Evolutionary conservation across 345 rosid genomes (phyloP), one percentile per base, ranked within the genome.

Genomic region (Pistacia integerrima): DNA sequence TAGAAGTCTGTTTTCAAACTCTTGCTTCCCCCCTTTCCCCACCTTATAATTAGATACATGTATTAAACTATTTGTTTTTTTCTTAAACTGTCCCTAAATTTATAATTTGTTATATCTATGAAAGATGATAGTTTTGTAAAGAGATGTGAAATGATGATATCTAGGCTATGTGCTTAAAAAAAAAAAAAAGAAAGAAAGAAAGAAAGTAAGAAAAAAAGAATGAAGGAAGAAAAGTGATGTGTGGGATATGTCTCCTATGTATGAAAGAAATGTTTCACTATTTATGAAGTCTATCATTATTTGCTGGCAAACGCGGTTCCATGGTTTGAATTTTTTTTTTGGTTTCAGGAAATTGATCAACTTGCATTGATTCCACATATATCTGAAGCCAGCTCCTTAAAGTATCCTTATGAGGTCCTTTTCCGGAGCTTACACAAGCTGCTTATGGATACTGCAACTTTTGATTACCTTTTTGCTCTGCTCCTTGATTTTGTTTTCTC

Each of bases 391-490:
- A 93, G 93, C 88, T 84, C 94, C 71, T 83, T 83, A 80, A 96
- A 93, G 84, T 93, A 96, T 87, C 98, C 98, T 18, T 91, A 96
- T 66, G 99, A 96, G 87, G 97, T 96, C 80, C 97, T 96, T 80
- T 96, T 96, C 84, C 86, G 98, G 87, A 93, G 98, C 77, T 83
- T 90, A 82, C 99, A 96, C 84, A 96, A 92, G 85, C 88, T 96
- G 79, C 97, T 96, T 67, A 89, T 96, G 94, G 99, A 96, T 82
- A 96, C 99, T 74, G 99, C 99, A 70, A 96, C 99, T 82, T 96
- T 98, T 35, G 99, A 96, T 97, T 96, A 89, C 82, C 83, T 75
- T 81, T 74, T 71, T 71, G 17, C 81, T 82, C 44, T 66, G 35
- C 74, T 84, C 64, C 56, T 70, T 69, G 49, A 67, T 81, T 51